Conservation (phyloP, 1,284 basidiomycete species). For the Cryptococcus floricola region DNA sequence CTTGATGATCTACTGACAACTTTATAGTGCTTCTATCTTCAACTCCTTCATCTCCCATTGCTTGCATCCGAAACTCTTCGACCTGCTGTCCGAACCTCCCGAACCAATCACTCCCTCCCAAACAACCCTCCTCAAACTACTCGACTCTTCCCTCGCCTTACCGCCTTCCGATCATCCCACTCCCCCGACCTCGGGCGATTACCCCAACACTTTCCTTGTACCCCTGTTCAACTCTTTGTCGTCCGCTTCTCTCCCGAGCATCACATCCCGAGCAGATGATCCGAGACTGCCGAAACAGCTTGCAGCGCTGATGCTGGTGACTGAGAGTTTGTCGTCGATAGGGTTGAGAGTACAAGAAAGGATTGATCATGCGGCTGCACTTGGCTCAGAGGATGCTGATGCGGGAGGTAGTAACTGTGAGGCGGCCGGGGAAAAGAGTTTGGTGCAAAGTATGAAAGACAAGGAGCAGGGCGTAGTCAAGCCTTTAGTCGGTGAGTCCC, state of each 20-base stretch:
- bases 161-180: background rate
- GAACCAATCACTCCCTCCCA: constrained; percentile 79
- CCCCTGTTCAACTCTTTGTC: constrained; percentile 22
- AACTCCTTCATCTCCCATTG: constrained; percentile 47
- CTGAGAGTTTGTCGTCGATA: constrained; percentile 69
- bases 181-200: background rate
- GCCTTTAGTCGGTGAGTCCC: constrained; percentile 58
- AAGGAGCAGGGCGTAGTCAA: constrained; percentile 54
- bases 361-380: constrained; percentile 5
- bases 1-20: background rate
- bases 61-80: constrained; percentile 46
- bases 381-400: background rate
- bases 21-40: constrained; percentile 50
- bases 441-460: constrained; percentile 28
- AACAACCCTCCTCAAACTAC: constrained; percentile 74
- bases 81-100: constrained; percentile 35
- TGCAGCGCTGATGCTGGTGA: constrained; percentile 70
- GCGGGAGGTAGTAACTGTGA: constrained; percentile 3
- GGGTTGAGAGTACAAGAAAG: constrained; percentile 55
- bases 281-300: constrained; percentile 57
- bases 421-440: constrained; percentile 18
- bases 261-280: constrained; percentile 34
- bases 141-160: constrained; percentile 67
- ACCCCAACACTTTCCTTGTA: constrained; percentile 20
- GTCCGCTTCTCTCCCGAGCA: constrained; percentile 23